Evolutionary conservation across 805 yeast genomes (phyloP).

Genomic region (Nakazawaea ambrosiae): DNA sequence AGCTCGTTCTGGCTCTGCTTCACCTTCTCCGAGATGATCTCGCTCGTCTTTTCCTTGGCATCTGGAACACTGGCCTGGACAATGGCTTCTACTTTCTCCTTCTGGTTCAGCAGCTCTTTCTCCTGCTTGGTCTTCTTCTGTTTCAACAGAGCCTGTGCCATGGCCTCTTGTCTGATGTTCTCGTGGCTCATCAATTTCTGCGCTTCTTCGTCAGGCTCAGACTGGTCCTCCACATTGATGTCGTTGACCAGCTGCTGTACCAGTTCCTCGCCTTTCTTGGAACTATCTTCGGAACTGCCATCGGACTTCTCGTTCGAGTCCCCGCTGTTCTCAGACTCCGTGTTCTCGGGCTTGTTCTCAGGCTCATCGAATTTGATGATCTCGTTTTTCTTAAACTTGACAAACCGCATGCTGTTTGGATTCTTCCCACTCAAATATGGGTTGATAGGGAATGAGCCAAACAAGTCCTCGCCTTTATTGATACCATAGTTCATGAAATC

Average conservation of each 20-base stretch:
- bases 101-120: conserved; percentile 14
- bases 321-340: background rate
- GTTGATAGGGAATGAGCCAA: conserved; percentile 23
- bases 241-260: conserved; percentile 1
- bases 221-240: conserved; percentile 12
- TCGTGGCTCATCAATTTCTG: conserved; percentile 11
- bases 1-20: conserved; percentile 13
- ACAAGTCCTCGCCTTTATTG: conserved; percentile 19
- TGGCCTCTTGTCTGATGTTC: conserved; percentile 8
- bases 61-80: background rate
- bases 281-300: background rate
- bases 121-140: conserved; percentile 10
- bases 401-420: conserved; percentile 24
- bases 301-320: background rate
- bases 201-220: conserved; percentile 13
- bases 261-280: background rate
- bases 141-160: conserved; percentile 9
- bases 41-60: conserved; percentile 11
- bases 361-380: conserved; percentile 20
- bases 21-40: too few relatives aligned
- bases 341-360: background rate
- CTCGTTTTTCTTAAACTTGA: conserved; percentile 23
- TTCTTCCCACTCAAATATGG: conserved; percentile 22
- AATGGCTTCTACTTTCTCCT: conserved; percentile 12
- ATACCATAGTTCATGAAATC: conserved; percentile 9